Base-by-base conservation (phyloP, 768 basidiomycete genomes). In the Hygrophorus pudorinus region DNA sequence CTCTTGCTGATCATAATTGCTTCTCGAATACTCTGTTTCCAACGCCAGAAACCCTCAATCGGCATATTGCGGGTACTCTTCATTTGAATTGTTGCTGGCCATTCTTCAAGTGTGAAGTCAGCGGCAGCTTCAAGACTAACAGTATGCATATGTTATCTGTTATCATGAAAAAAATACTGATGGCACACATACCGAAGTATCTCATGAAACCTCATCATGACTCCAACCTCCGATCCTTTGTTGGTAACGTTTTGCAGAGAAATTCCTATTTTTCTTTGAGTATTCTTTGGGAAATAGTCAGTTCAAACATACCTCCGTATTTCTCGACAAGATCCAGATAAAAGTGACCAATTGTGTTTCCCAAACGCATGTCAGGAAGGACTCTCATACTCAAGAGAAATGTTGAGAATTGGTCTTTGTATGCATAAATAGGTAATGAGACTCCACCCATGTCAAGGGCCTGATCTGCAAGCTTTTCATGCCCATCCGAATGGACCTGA, bases 31-130 rank as follows among this genome's bases (percentile, higher is more conserved):
- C 47, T 46, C 1, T 37, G 49, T 9, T 51, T 39, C 46, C 52
- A 54, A 28, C 47, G 48, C 56, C 59, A 60, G 7, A 53, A 47
- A 16, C 53, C 52, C 47, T 60, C 56, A 21, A 56, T 54, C 1
- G 54, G 51, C 5, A 53, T 59, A 36, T 59, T 59, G 35, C 50
- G 41, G 12, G 46, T 46, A 45, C 56, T 58, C n/a, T 44, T 43
- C 12, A 60, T 17, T 14, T 53, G 46, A 17, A 52, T 31, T 20
- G 47, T 37, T 9, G 54, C 44, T 10, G 54, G 51, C 24, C 38
- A 51, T 14, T 45, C 38, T n/a, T n/a, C n/a, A n/a, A n/a, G n/a
- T n/a, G n/a, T n/a, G n/a, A n/a, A n/a, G n/a, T n/a, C n/a, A n/a
- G n/a, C n/a, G n/a, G n/a, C n/a, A n/a, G n/a, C n/a, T n/a, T n/a